Evolutionary conservation across 2,329 filamentous ascomycete genomes (phyloP).

Genomic region (Microcyclospora tardicrescens): DNA sequence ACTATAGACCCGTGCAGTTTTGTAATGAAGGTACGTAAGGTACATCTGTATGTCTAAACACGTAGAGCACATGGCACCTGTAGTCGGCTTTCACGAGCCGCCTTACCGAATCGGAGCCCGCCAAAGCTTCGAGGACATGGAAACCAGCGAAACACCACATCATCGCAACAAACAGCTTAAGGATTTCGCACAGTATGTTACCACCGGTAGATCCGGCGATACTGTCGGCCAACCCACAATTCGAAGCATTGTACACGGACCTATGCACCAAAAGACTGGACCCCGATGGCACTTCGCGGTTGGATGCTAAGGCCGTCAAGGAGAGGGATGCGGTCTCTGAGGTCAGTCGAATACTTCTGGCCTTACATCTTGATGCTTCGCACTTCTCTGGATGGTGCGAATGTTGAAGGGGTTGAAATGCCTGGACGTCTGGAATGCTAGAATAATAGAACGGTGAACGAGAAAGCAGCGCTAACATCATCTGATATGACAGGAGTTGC

Average conservation of each 20-base stretch:
- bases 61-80: too few relatives aligned
- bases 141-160: too few relatives aligned
- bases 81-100: too few relatives aligned
- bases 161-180: too few relatives aligned
- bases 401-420: not conserved
- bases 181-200: constrained; percentile 22
- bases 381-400: not conserved
- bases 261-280: constrained; percentile 31
- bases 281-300: constrained; percentile 30
- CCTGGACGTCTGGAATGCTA: not conserved
- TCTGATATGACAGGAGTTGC: constrained; percentile 22
- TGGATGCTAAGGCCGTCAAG: constrained; percentile 28
- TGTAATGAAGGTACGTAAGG: too few relatives aligned
- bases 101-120: too few relatives aligned
- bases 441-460: not conserved
- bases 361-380: not conserved
- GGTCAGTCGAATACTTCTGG: constrained; percentile 15
- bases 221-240: constrained; percentile 30
- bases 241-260: constrained; percentile 33
- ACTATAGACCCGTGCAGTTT: too few relatives aligned
- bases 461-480: too few relatives aligned
- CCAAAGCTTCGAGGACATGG: too few relatives aligned
- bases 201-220: constrained; percentile 28
- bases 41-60: too few relatives aligned
- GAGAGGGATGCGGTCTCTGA: constrained; percentile 27